Evolutionary conservation across 1,284 basidiomycete species (phyloP), one percentile per base, ranked within the genome.

Genomic region (Heterobasidion occidentale): DNA sequence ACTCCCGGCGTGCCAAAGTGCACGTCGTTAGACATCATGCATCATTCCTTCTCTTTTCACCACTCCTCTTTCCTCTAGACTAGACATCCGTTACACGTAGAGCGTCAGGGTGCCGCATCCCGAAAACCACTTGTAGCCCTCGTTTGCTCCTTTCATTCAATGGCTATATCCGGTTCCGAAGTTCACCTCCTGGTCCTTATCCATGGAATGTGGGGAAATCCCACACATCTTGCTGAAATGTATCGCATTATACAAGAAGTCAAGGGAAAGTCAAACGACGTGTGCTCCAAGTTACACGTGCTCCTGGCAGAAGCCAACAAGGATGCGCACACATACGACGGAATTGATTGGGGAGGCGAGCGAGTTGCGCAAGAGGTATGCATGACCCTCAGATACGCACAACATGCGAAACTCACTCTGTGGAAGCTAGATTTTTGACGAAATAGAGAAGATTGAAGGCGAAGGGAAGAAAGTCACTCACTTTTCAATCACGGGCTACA

Each of bases 131-230:
- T 27, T 27, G 27, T 27, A 27, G 27, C 27, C 27, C 27, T 27
- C 27, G 27, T 27, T 6, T 27, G 4, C 27, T 27, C 27, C 27
- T 27, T 27, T 27, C 27, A 27, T 27, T 27, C 27, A 27, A 19
- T 52, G 3, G 17, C 12, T 46, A 60, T 60, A 55, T 42, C 59
- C 5, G 19, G 19, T 17, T 44, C 52, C 3, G n/a, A 55, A 44
- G 52, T 62, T n/a, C 61, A 62, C 38, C 59, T 62, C 2, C 60
- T 62, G 55, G 84, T 91, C 34, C 77, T 90, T 56, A 78, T 90
- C 46, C 90, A 92, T 64, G 91, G 91, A 42, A 89, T 93, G 82
- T 93, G 90, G 90, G 90, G 91, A 1, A 79, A 83, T 61, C 84
- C 89, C 0, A 53, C 56, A 46, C 77, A 87, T 64, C 72, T 85